A percentile compares a stretch with the other conserved stretches of the same genome.
Conservation (phyloP, 192 early-diverging fungal species). For the Coemansia sp. region DNA sequence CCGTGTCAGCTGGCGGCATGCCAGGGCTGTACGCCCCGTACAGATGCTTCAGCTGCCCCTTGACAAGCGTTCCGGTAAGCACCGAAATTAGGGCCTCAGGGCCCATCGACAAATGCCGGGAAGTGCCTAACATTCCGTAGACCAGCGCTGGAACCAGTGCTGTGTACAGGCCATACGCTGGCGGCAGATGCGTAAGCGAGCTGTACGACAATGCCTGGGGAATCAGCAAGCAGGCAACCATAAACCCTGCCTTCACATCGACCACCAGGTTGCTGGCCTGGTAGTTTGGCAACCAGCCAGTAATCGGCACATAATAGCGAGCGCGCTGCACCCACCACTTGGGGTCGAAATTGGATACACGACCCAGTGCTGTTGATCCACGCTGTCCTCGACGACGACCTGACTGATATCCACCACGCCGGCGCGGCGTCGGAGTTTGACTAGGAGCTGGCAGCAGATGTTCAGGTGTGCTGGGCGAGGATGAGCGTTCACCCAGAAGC, state of each 20-base stretch:
- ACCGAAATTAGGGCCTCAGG: slow-evolving; percentile 93
- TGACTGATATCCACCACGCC: slow-evolving; percentile 1
- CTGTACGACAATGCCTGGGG: slow-evolving; percentile 87
- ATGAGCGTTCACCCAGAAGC: slow-evolving; percentile 18
- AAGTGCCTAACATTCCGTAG: slow-evolving; percentile 92
- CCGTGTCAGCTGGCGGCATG: slow-evolving; percentile 49
- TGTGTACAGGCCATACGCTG: slow-evolving; percentile 90
- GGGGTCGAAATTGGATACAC: neutral
- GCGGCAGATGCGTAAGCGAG: slow-evolving; percentile 78
- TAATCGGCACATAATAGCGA: slow-evolving; percentile 91
- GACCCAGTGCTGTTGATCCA: slow-evolving; percentile 6
- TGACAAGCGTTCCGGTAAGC: slow-evolving; percentile 68
- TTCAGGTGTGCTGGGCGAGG: slow-evolving; percentile 9
- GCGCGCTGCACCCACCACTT: slow-evolving; percentile 57
- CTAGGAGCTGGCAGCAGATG: slow-evolving; percentile 24
- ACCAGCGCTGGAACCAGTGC: slow-evolving; percentile 78
- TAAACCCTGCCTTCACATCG: slow-evolving; percentile 86
- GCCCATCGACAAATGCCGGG: slow-evolving; percentile 90
- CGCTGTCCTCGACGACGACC: slow-evolving; percentile 13
- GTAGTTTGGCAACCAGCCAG: slow-evolving; percentile 91
- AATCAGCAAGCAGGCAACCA: slow-evolving; percentile 73
- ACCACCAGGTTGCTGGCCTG: slow-evolving; percentile 58
- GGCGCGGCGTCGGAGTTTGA: slow-evolving; percentile 8
- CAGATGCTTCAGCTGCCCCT: slow-evolving; percentile 61
- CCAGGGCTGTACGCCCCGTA: slow-evolving; percentile 50